Evolutionary conservation across 192 early-diverging fungal species (phyloP).

Genomic region (Pecoramyces ruminantium): DNA sequence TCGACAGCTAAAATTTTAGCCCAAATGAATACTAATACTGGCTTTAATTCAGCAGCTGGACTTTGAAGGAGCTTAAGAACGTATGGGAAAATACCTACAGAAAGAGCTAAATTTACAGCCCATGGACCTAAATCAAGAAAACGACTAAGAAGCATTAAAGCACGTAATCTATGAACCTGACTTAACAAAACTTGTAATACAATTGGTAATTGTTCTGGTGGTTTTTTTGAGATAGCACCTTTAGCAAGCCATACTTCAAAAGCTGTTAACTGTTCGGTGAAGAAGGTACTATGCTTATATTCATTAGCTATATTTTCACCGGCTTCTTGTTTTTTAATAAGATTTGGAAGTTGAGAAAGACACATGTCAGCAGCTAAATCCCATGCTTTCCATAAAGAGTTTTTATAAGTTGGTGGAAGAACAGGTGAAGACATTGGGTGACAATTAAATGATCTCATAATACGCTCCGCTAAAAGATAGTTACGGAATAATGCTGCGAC

Average conservation of each 20-base stretch:
- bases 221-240: slow-evolving; percentile 50
- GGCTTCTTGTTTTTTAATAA: slow-evolving; percentile 26
- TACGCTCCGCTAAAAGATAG: slow-evolving; percentile 83
- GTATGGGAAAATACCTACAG: slow-evolving; percentile 93
- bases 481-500: slow-evolving; percentile 90
- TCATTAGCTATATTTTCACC: slow-evolving; percentile 12
- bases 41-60: slow-evolving; percentile 80
- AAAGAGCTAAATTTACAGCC: slow-evolving; percentile 79
- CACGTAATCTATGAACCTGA: slow-evolving; percentile 84
- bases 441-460: slow-evolving; percentile 87
- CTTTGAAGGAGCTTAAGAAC: slow-evolving; percentile 85
- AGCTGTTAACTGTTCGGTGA: slow-evolving; percentile 89
- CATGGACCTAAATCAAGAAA: slow-evolving; percentile 6
- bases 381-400: slow-evolving; percentile 92
- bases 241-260: slow-evolving; percentile 91
- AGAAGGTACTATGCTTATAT: slow-evolving; percentile 74
- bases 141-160: slow-evolving; percentile 74
- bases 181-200: slow-evolving; percentile 89
- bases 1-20: slow-evolving; percentile 90
- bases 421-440: slow-evolving; percentile 75
- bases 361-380: slow-evolving; percentile 83
- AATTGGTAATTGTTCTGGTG: slow-evolving; percentile 85
- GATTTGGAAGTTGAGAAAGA: slow-evolving; percentile 68
- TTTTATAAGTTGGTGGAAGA: slow-evolving; percentile 78
- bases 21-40: slow-evolving; percentile 94